Conservation (phyloP, 1,284 basidiomycete genomes). For the Wallemia hederae region DNA sequence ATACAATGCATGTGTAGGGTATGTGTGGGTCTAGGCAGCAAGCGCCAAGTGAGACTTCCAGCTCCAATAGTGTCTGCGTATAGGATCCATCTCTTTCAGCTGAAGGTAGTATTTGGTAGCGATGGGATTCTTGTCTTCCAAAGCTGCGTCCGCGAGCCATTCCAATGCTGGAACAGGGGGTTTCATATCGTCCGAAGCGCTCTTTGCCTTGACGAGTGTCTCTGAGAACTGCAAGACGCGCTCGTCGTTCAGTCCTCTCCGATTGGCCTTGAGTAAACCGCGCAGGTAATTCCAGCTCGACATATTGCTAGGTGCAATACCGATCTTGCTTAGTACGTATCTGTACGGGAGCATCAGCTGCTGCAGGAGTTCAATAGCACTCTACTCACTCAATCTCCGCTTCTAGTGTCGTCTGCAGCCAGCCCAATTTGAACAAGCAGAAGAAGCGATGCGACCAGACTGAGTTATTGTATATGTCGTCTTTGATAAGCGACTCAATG, state of each 20-base stretch:
- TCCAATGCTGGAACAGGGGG: background rate
- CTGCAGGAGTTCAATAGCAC: constrained; percentile 7
- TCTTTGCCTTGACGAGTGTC: background rate
- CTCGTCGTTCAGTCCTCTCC: background rate
- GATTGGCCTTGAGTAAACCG: background rate
- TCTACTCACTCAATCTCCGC: constrained; percentile 38
- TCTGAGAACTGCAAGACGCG: background rate
- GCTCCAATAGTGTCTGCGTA: background rate
- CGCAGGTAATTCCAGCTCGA: background rate
- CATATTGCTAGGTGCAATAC: background rate
- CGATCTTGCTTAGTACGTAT: background rate
- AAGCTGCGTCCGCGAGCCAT: background rate
- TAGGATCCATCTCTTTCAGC: background rate
- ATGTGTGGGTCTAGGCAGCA: background rate
- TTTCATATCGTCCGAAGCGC: background rate
- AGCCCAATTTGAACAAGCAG: constrained; percentile 42
- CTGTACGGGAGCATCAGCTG: no score
- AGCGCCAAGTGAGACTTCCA: background rate
- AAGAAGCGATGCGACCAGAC: constrained; percentile 98
- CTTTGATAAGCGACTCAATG: constrained; percentile 37
- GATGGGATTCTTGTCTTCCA: background rate
- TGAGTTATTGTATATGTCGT: constrained; percentile 78
- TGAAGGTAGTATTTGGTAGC: background rate
- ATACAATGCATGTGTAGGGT: no score
- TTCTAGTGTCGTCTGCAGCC: constrained; percentile 25